Evolutionary conservation across 257 asterid species (phyloP), one percentile per base, ranked within the genome.

Genomic region (Paulownia fortunei): DNA sequence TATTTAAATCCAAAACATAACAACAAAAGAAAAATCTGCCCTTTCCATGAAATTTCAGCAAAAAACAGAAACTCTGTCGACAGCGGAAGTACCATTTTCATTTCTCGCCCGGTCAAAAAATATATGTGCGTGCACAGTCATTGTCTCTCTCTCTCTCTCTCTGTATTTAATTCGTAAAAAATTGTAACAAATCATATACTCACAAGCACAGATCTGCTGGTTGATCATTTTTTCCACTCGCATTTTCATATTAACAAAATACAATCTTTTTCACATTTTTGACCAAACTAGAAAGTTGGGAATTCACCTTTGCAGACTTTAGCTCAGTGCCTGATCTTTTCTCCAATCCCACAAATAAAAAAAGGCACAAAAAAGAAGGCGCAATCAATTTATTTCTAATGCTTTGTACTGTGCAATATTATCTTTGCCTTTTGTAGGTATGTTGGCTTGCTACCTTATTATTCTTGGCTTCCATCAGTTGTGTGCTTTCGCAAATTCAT

Each of bases 391-490:
- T 41, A 59, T 19, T 67, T 76, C 74, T 76, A 72, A 72, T 77
- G 60, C 76, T 78, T 77, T 86, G 19, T 58, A 82, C 81, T 77
- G 76, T 58, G 59, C 60, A 54, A 6, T 73, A 65, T 61, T 69
- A 63, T 63, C 36, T 73, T 61, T 69, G 74, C 78, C 66, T 83
- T 82, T 83, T 76, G 56, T 79, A 61, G 81, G 39, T 73, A 54
- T 44, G 47, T 65, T 69, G 76, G 34, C 60, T 66, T 46, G 37
- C 61, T 83, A 37, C 76, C 87, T 81, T 83, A 81, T 78, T 64
- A 58, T 84, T 83, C 69, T 86, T 87, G 87, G 82, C 86, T 78
- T 86, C 92, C 88, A 85, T 83, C 82, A 80, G 76, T 80, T 70
- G 85, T 79, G 86, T 88, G 87, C 84, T 84, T 65, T 73, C 79